Percentiles rank a stretch among this genome's conserved stretches.
Evolutionary conservation across 2,329 filamentous ascomycete species (phyloP).

Genomic region (Onygenales sp.): DNA sequence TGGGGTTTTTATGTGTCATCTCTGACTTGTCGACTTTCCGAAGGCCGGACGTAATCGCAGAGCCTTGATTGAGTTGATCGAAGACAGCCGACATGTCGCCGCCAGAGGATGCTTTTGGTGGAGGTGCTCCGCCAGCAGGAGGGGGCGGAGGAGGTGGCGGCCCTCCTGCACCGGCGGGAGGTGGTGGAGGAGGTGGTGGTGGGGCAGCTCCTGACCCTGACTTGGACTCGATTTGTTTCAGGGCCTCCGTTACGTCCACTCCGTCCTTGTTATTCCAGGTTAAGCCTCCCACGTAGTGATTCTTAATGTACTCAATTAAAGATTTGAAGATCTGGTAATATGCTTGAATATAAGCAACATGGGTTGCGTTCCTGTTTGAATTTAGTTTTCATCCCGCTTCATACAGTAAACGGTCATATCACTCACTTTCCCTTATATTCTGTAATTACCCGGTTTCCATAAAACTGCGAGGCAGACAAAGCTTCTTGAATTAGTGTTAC

Average conservation of each 20-base stretch:
- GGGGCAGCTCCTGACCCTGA: conserved; percentile 28
- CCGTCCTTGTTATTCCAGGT: conserved; percentile 76
- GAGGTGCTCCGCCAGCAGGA: conserved; percentile 48
- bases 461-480: conserved; percentile 79
- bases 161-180: conserved; percentile 42
- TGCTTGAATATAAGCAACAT: conserved; percentile 83
- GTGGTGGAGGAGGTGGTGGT: conserved; percentile 43
- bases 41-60: conserved; percentile 75
- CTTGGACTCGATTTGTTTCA: conserved; percentile 47
- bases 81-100: conserved; percentile 80
- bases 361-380: conserved; percentile 56
- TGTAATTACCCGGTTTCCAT: conserved; percentile 86
- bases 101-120: conserved; percentile 36
- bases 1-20: conserved; percentile 98
- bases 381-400: conserved; percentile 16
- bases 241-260: conserved; percentile 59
- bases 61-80: conserved; percentile 79
- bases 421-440: conserved; percentile 73
- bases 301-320: conserved; percentile 73
- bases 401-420: neutral
- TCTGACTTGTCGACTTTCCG: conserved; percentile 90
- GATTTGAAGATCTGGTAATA: conserved; percentile 87
- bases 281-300: conserved; percentile 68
- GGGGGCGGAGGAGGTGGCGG: conserved; percentile 64
- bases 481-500: conserved; percentile 78